phyloP scores from a whole-genome alignment of 306 rosid genomes.

The Geum urbanum region DNA sequence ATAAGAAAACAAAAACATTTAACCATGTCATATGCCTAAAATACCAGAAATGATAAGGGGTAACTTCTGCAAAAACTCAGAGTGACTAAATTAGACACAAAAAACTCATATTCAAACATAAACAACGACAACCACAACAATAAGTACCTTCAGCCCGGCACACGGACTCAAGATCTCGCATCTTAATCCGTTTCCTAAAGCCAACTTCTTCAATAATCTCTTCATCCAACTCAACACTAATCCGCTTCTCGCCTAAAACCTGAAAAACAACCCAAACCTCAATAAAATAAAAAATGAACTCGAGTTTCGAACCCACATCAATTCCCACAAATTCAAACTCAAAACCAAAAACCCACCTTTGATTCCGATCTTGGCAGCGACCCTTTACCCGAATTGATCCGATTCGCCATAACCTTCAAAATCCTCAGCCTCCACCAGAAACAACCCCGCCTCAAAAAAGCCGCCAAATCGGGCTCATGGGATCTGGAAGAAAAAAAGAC shows the following conservation, averaged over 20 bases:
- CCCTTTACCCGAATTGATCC: conserved; percentile 21
- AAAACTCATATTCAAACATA: neutral
- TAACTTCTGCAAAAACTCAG: neutral
- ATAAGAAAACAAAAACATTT: too few species aligned
- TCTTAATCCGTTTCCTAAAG: conserved; percentile 59
- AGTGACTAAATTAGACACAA: neutral
- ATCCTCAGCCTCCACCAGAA: neutral
- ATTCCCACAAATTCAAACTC: neutral
- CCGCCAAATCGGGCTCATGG: conserved; percentile 7
- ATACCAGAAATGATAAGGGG: too few species aligned
- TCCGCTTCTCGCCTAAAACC: conserved; percentile 53
- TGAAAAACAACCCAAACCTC: conserved; percentile 16
- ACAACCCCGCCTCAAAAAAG: neutral
- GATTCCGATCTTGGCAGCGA: conserved; percentile 32
- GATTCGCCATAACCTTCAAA: conserved; percentile 36
- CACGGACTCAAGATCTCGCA: conserved; percentile 60
- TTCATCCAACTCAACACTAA: conserved; percentile 27
- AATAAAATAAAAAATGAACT: neutral
- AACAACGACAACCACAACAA: neutral
- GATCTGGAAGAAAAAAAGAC: neutral
- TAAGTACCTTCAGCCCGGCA: conserved; percentile 52
- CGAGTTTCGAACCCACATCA: neutral
- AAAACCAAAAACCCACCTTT: conserved; percentile 38
- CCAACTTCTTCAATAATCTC: conserved; percentile 21
- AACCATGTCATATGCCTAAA: too few species aligned